These are phyloP conservation scores for Cytospora piceae DNA, from an alignment of 2,329 filamentous ascomycete species.

Conservation along the genomic window DNA sequence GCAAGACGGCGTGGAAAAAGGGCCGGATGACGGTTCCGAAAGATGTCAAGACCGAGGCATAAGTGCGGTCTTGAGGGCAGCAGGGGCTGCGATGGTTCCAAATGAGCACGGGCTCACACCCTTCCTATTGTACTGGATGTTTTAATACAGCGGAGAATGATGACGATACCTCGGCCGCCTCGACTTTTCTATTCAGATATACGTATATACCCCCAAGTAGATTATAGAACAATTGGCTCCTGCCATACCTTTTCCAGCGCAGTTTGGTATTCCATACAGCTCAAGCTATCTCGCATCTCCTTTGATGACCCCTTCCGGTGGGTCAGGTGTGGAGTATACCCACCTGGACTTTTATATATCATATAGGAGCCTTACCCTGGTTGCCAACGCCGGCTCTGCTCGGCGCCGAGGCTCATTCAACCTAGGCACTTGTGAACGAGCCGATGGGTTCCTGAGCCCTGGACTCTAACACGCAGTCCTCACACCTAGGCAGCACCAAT, in stretches of 20 bases:
- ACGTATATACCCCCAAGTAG: neutral
- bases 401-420: neutral
- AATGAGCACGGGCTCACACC: neutral
- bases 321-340: neutral
- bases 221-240: neutral
- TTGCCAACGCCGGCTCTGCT: neutral
- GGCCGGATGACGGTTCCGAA: slow-evolving; percentile 18
- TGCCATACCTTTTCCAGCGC: neutral
- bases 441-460: no score
- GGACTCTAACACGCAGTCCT: no score
- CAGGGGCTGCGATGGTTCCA: no score
- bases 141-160: neutral
- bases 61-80: neutral
- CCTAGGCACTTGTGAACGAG: no score
- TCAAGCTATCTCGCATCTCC: neutral
- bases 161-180: neutral
- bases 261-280: neutral
- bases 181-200: neutral
- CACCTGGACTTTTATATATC: no score
- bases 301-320: neutral
- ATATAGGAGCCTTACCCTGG: neutral
- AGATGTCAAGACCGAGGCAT: slow-evolving; percentile 6
- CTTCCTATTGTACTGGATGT: neutral
- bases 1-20: slow-evolving; percentile 25
- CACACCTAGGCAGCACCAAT: no score